phyloP scores from a whole-genome alignment of 1,284 basidiomycete genomes.

The Gastroboletus turbinatus region DNA sequence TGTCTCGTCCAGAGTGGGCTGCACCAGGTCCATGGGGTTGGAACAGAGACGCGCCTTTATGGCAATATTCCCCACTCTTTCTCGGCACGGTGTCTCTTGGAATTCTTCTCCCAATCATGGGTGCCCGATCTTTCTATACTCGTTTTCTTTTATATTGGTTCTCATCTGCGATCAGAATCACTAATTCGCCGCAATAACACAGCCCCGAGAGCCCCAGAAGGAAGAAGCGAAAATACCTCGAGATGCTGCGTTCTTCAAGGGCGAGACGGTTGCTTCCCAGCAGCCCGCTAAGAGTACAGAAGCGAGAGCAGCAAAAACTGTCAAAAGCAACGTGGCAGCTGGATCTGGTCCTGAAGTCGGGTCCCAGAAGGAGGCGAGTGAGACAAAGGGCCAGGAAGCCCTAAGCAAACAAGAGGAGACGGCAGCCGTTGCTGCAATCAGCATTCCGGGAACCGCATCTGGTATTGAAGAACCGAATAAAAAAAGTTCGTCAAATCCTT shows the following conservation, averaged over 20 bases:
- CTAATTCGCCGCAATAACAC: conserved; percentile 10
- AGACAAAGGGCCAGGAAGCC: neutral
- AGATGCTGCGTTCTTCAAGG: neutral
- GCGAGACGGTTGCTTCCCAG: neutral
- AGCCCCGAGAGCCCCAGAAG: conserved; percentile 3
- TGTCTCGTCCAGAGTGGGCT: neutral
- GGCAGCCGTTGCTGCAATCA: too few relatives aligned
- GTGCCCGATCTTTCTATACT: neutral
- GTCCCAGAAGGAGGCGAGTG: neutral
- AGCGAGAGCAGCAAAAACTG: neutral
- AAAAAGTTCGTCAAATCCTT: conserved; percentile 10
- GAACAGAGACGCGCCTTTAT: neutral
- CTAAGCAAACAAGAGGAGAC: neutral
- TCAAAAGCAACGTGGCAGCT: neutral
- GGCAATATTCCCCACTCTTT: neutral
- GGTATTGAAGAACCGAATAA: neutral
- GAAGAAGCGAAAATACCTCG: neutral
- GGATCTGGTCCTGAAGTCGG: neutral
- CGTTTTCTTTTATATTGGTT: neutral
- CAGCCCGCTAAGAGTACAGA: neutral
- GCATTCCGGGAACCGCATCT: too few relatives aligned
- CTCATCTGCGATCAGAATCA: neutral
- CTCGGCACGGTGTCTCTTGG: neutral
- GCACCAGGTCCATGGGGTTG: neutral
- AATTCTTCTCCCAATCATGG: neutral